Conservation (phyloP, 2,329 filamentous ascomycete genomes). For the Helotiales sp. region DNA sequence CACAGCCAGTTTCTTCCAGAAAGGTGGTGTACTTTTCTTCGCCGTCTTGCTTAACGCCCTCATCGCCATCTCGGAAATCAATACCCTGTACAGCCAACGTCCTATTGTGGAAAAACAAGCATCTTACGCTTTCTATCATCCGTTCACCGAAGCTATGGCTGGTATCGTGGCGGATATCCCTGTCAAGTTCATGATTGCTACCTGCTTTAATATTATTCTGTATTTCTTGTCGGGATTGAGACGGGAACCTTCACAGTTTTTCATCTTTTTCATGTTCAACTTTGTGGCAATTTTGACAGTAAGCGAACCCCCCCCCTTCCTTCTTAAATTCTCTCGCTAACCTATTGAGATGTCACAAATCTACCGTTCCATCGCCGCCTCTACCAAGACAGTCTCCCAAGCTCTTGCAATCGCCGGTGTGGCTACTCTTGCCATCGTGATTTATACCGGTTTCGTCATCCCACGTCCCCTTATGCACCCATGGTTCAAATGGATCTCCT, state of each 20-base stretch:
- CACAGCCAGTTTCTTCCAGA: conserved; percentile 64
- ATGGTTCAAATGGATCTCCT: conserved; percentile 85
- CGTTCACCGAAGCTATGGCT: conserved; percentile 83
- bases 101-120: conserved; percentile 91
- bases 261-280: conserved; percentile 67
- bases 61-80: conserved; percentile 66
- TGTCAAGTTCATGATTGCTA: conserved; percentile 75
- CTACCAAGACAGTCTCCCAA: conserved; percentile 71
- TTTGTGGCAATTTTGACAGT: conserved; percentile 58
- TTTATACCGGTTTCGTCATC: conserved; percentile 50
- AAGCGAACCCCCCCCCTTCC: conserved; percentile 44
- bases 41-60: conserved; percentile 72
- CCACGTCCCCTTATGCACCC: conserved; percentile 65
- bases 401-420: conserved; percentile 67
- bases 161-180: conserved; percentile 88
- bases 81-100: conserved; percentile 80
- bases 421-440: conserved; percentile 45
- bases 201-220: conserved; percentile 79
- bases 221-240: conserved; percentile 85
- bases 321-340: conserved; percentile 51
- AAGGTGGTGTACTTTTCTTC: conserved; percentile 71
- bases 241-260: conserved; percentile 73
- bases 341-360: conserved; percentile 72
- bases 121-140: conserved; percentile 88
- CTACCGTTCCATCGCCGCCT: conserved; percentile 74